These are phyloP conservation scores for Diaporthe sp. DNA, from an alignment of 2,329 filamentous ascomycete genomes.

Conservation along the genomic window DNA sequence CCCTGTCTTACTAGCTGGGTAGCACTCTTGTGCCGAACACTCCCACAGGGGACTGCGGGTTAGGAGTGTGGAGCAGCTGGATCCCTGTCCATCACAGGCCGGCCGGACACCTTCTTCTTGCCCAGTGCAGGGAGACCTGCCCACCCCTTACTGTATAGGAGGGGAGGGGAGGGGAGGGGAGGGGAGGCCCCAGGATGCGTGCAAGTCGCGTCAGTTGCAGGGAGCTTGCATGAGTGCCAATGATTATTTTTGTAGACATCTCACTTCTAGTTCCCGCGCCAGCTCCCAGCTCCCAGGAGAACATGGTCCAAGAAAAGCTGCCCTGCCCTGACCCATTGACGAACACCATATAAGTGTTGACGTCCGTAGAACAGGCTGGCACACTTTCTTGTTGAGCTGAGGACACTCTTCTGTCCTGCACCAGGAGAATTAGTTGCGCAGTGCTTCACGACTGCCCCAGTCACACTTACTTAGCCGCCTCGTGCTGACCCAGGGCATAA, in stretches of 20 bases:
- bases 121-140: background rate
- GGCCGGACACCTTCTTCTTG: background rate
- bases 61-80: constrained; percentile 9
- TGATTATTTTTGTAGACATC: background rate
- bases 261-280: background rate
- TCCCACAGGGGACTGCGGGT: background rate
- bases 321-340: background rate
- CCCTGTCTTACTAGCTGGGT: constrained; percentile 1
- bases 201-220: constrained; percentile 7
- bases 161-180: background rate
- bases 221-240: constrained; percentile 20
- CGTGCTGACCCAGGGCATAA: background rate
- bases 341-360: background rate
- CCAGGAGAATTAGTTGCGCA: background rate
- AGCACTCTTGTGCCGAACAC: background rate
- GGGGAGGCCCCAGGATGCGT: background rate
- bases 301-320: background rate
- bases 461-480: background rate
- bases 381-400: background rate
- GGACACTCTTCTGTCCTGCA: background rate
- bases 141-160: background rate
- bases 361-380: background rate
- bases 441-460: background rate
- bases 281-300: background rate
- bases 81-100: constrained; percentile 27